Percentiles rank a stretch among this genome's conserved stretches.
Evolutionary conservation across 805 yeast genomes (phyloP).

Genomic region (Zygotorulaspora florentina): DNA sequence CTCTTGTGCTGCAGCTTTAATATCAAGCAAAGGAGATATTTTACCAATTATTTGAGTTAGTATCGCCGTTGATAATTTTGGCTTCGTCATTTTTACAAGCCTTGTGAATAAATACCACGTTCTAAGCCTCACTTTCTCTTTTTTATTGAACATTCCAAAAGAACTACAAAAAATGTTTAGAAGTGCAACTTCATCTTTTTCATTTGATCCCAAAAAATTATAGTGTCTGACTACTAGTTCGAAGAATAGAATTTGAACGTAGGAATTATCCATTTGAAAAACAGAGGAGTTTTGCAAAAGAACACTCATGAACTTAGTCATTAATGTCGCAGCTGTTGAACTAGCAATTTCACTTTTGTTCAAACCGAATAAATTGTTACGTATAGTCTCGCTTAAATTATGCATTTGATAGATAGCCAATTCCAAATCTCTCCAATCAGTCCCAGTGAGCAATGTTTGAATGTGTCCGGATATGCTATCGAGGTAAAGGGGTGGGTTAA

Average conservation of each 20-base stretch:
- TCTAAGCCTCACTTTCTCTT: conserved; percentile 71
- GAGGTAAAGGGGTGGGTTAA: conserved; percentile 56
- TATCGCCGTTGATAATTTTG: conserved; percentile 48
- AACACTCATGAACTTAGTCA: conserved; percentile 29
- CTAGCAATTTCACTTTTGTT: conserved; percentile 61
- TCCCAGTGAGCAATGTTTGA: conserved; percentile 39
- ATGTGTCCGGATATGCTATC: conserved; percentile 56
- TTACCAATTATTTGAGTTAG: conserved; percentile 59
- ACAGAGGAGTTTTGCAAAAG: conserved; percentile 33
- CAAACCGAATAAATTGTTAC: conserved; percentile 69
- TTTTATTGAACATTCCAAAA: conserved; percentile 73
- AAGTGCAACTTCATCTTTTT: conserved; percentile 53
- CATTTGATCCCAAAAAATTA: conserved; percentile 41
- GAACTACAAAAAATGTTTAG: conserved; percentile 75
- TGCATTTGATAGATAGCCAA: conserved; percentile 80
- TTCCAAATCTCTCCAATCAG: conserved; percentile 79
- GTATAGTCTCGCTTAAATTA: conserved; percentile 72
- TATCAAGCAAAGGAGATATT: conserved; percentile 53
- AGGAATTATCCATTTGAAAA: conserved; percentile 63
- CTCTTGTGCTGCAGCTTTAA: conserved; percentile 42
- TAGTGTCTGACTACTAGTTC: conserved; percentile 82
- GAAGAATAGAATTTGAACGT: conserved; percentile 75
- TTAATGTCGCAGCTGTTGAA: conserved; percentile 58
- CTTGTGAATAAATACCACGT: conserved; percentile 88
- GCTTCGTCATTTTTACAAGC: conserved; percentile 73